phyloP scores from a whole-genome alignment of 306 rosid genomes.

The Inga laurina region DNA sequence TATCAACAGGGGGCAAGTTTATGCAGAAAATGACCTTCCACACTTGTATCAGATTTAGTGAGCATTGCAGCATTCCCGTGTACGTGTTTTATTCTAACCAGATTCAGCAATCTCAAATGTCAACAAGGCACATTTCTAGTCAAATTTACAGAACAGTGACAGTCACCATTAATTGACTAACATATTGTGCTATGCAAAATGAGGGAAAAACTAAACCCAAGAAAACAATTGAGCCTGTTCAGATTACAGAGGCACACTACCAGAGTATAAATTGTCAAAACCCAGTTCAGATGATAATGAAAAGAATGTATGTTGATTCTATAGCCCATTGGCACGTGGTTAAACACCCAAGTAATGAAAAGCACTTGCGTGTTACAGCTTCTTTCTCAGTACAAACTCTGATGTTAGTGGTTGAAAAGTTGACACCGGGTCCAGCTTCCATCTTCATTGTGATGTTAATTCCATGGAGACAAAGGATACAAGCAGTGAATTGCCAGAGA shows the following conservation, averaged over 20 bases:
- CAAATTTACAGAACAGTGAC: background rate
- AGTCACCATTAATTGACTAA: background rate
- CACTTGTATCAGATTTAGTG: background rate
- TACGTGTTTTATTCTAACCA: background rate
- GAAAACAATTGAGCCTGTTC: constrained; percentile 18
- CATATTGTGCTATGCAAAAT: background rate
- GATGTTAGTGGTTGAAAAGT: constrained; percentile 20
- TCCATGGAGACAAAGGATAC: constrained; percentile 45
- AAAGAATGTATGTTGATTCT: constrained; percentile 39
- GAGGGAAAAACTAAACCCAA: background rate
- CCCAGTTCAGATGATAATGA: constrained; percentile 26
- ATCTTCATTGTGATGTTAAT: constrained; percentile 35
- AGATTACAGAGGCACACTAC: constrained; percentile 2
- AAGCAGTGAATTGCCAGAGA: constrained; percentile 32
- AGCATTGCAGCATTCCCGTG: background rate
- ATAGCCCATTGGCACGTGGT: constrained; percentile 27
- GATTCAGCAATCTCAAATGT: background rate
- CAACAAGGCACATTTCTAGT: background rate
- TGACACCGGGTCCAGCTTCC: constrained; percentile 32
- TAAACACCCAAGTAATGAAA: constrained; percentile 6
- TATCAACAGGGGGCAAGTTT: background rate
- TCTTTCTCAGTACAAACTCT: constrained; percentile 22
- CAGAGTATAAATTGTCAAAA: background rate
- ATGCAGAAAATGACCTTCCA: background rate
- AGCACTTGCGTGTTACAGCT: constrained; percentile 38